Conservation (phyloP, 805 yeast species). For the Priceomyces haplophilus region DNA sequence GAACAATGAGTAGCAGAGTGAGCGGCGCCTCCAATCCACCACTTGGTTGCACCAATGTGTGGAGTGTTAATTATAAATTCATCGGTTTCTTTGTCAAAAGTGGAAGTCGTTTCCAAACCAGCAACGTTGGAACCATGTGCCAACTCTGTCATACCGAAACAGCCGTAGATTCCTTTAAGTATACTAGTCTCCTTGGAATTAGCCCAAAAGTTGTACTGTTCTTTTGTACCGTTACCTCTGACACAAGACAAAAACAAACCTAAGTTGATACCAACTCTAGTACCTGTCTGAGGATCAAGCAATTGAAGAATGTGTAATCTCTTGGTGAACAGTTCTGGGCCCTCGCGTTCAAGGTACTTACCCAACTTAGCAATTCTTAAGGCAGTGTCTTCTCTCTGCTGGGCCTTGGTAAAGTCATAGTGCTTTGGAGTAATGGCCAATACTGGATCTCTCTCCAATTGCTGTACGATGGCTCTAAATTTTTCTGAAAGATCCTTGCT, state of each 20-base stretch:
- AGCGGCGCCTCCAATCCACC: constrained; percentile 53
- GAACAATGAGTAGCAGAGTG: constrained; percentile 44
- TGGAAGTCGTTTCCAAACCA: constrained; percentile 54
- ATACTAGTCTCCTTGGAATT: constrained; percentile 59
- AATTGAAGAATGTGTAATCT: constrained; percentile 58
- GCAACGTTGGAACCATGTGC: constrained; percentile 62
- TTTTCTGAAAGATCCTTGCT: constrained; percentile 39
- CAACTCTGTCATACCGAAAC: constrained; percentile 65
- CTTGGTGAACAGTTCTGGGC: constrained; percentile 47
- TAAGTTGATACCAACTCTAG: constrained; percentile 83
- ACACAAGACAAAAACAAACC: constrained; percentile 81
- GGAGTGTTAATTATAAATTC: constrained; percentile 46
- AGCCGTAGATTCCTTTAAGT: constrained; percentile 57
- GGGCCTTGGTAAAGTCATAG: constrained; percentile 55
- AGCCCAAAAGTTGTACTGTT: constrained; percentile 83
- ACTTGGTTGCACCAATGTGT: constrained; percentile 47
- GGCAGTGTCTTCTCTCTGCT: constrained; percentile 61
- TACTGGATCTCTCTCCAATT: constrained; percentile 66
- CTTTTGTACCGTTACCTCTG: constrained; percentile 83
- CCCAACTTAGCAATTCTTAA: constrained; percentile 59
- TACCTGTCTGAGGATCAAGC: constrained; percentile 75
- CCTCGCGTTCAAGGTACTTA: constrained; percentile 53
- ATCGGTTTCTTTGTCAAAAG: constrained; percentile 39
- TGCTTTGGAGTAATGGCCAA: constrained; percentile 50
- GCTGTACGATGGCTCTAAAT: constrained; percentile 51